Base-by-base conservation (phyloP, 768 basidiomycete genomes). In the Boletellus ananiceps region DNA sequence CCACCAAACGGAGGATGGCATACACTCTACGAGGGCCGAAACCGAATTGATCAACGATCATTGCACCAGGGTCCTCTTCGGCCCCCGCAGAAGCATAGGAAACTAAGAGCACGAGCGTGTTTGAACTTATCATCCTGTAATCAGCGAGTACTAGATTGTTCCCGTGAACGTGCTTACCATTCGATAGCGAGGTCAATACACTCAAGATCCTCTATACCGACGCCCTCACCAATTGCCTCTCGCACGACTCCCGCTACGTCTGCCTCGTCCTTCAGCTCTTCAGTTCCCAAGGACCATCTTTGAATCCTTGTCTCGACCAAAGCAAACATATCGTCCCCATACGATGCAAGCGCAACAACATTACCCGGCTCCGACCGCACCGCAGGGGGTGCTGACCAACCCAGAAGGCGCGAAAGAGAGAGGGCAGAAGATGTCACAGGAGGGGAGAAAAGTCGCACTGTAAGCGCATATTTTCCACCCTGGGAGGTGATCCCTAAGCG, bases 231-330 rank as follows among this genome's bases (percentile, higher is more conserved):
- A 18, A 88, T 65, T 16, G 77, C 78, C 1, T 70, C 61, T 6
- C 72, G 70, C 9, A 84, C 68, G 16, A 79, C 66, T 0, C 58
- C 71, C 0, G 73, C 70, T n/a, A 86, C 59, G 52, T 87, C 83
- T 37, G 70, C 67, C 53, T 88, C 84, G 32, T 75, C 49, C 2
- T 75, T 57, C 23, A 85, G 59, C 50, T 86, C 81, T 59, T 89
- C 87, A 27, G 73, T 78, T 35, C 49, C 51, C 12, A 67, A 29
- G n/a, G 50, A 37, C 88, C 88, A 92, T 50, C 74, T 78, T 60
- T 88, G 86, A 31, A 91, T 62, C 14, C 79, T 72, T 15, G 78
- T 82, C 44, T 85, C 83, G 3, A 84, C 78, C 34, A 88, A 68
- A 11, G 77, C 79, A 83, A 86, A 90, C 12, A 90, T 62, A 40